phyloP scores from a whole-genome alignment of 2,329 filamentous ascomycete species.

The Penicillium sp. region DNA sequence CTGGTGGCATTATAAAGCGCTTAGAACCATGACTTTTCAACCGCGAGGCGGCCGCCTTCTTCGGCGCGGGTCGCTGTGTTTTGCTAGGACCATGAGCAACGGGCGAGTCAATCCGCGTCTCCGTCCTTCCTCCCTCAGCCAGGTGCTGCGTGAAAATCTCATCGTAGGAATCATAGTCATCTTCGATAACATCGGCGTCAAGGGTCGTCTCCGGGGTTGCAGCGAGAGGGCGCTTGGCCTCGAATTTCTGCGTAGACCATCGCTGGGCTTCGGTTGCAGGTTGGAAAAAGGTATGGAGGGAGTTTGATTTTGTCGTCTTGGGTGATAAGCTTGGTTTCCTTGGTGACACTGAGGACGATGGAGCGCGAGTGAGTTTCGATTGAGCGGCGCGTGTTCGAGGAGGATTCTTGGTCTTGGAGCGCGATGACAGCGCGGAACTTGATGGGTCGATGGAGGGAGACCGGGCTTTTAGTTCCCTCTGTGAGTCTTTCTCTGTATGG shows the following conservation, averaged over 20 bases:
- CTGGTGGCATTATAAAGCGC: constrained; percentile 31
- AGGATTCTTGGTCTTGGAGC: constrained; percentile 11
- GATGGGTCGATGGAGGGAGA: background rate
- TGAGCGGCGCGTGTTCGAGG: constrained; percentile 10
- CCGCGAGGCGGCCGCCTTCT: constrained; percentile 16
- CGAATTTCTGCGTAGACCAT: constrained; percentile 38
- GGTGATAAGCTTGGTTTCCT: constrained; percentile 19
- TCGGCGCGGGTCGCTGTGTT: constrained; percentile 17
- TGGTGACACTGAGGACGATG: constrained; percentile 36
- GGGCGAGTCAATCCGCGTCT: constrained; percentile 8
- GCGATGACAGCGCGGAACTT: constrained; percentile 13
- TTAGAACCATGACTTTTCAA: constrained; percentile 23
- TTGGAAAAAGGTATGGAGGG: constrained; percentile 46
- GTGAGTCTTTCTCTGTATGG: constrained; percentile 24
- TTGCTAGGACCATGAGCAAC: constrained; percentile 6
- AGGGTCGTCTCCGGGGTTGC: constrained; percentile 19
- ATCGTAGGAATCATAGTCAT: constrained; percentile 43
- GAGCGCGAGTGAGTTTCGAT: constrained; percentile 15
- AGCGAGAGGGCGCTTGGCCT: constrained; percentile 19
- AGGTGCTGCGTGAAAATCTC: constrained; percentile 41
- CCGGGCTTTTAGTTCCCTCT: constrained; percentile 7
- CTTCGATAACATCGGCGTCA: constrained; percentile 44
- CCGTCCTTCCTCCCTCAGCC: constrained; percentile 23
- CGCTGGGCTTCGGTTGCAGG: constrained; percentile 43
- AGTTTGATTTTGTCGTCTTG: constrained; percentile 30